Base-by-base conservation (phyloP, 2,329 filamentous ascomycete genomes). In the Cladobotryum mycophilum region DNA sequence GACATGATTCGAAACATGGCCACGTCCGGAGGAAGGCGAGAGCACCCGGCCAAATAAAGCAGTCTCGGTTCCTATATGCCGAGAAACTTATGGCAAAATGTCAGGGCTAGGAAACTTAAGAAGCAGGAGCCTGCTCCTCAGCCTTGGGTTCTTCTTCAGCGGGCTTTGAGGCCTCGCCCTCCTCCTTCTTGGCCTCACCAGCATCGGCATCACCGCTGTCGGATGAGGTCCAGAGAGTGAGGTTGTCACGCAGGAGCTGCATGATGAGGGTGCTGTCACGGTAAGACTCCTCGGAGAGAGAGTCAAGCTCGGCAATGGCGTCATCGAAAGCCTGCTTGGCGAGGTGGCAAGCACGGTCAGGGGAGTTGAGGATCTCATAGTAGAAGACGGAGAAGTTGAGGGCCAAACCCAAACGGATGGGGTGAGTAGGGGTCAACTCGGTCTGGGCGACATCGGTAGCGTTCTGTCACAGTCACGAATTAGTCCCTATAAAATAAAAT, bases 341-440 rank as follows among this genome's bases (percentile, higher is more conserved):
- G 61, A 97, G 85, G 72, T 97, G 92, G 84, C 92, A 97, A 68
- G 92, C 92, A 70, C 88, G 89, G 75, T 96, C 91, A 67, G 91
- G 92, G 35, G 91, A 95, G 86, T 96, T 97, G 70, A 96, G 80
- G 71, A 96, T 96, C 82, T 96, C 93, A 76, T 96, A 96, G 84
- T 96, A 96, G 81, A 96, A 96, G 67, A 96, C 92, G 58, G 91
- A 96, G 84, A 97, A 96, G 86, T 96, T 97, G 64, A 97, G 85
- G 62, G 92, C 92, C 67, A 97, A 86, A 73, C 92, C 92, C 60
- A 97, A 89, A 67, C 92, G 91, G 78, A 97, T 97, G 65, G 92
- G 92, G 81, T 97, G 92, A 56, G 93, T 97, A 57, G 92, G 92
- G 57, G 92, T 92, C 64, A 97, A 86, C 76, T 97, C 92, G 60